A percentile compares a stretch with the other conserved stretches of the same genome.
These are phyloP conservation scores for Ogataea pilisensis DNA, from an alignment of 805 yeast species.

Conservation along the genomic window DNA sequence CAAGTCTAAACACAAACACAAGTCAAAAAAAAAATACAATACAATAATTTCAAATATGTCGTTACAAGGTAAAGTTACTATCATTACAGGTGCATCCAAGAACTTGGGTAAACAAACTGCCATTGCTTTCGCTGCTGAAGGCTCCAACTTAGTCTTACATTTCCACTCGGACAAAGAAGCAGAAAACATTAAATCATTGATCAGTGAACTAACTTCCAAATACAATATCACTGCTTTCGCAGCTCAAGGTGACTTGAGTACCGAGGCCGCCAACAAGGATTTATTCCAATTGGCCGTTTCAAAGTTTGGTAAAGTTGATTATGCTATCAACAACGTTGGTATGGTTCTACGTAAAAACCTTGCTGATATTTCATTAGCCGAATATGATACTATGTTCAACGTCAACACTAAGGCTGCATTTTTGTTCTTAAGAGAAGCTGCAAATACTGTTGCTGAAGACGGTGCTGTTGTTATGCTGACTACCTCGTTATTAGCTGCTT, in stretches of 20 bases:
- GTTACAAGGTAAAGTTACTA: constrained; percentile 45
- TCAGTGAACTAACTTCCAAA: constrained; percentile 31
- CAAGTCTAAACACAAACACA: too few relatives aligned
- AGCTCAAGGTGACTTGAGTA: constrained; percentile 40
- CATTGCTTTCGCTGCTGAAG: constrained; percentile 49
- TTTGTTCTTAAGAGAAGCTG: constrained; percentile 56
- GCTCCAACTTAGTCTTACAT: constrained; percentile 51
- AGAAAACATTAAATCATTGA: constrained; percentile 34
- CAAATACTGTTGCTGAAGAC: constrained; percentile 42
- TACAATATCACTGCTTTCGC: constrained; percentile 39
- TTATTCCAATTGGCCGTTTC: constrained; percentile 44
- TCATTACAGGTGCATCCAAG: constrained; percentile 61
- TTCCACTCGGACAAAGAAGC: constrained; percentile 44
- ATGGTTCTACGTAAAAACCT: constrained; percentile 61
- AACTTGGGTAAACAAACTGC: constrained; percentile 55
- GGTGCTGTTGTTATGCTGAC: constrained; percentile 57
- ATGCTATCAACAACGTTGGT: constrained; percentile 68
- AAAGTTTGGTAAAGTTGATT: constrained; percentile 48
- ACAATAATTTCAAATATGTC: constrained; percentile 10
- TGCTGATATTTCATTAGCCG: constrained; percentile 47
- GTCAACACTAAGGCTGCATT: constrained; percentile 59
- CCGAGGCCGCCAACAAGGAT: constrained; percentile 37
- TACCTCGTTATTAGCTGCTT: constrained; percentile 65
- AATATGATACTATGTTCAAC: constrained; percentile 50
- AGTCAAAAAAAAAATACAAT: background rate